phyloP scores from a whole-genome alignment of 2,329 filamentous ascomycete genomes.

The Remersonia thermophila region DNA sequence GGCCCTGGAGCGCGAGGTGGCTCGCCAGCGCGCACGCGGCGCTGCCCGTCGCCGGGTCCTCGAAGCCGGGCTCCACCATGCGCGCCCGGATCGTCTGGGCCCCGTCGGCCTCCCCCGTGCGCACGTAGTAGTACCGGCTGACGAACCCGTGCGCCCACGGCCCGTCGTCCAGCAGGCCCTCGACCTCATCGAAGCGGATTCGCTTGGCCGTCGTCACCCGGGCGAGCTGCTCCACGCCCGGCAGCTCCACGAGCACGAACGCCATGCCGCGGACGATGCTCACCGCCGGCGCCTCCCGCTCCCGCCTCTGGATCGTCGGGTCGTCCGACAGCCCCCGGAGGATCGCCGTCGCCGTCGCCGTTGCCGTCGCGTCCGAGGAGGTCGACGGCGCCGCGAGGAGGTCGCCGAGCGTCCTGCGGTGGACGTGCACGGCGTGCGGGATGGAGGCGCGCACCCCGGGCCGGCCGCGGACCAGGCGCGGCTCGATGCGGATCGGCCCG shows the following conservation, averaged over 20 bases:
- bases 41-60: conserved; percentile 53
- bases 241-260: conserved; percentile 54
- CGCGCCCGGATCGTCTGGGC: conserved; percentile 37
- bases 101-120: conserved; percentile 20
- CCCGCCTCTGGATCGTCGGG: conserved; percentile 22
- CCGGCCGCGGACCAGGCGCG: conserved; percentile 19
- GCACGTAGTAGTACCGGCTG: conserved; percentile 48
- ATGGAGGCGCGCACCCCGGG: conserved; percentile 48
- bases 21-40: conserved; percentile 45
- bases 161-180: conserved; percentile 35
- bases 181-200: conserved; percentile 22
- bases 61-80: conserved; percentile 41
- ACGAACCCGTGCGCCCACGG: conserved; percentile 42
- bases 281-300: conserved; percentile 35
- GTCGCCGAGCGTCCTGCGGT: conserved; percentile 31
- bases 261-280: conserved; percentile 64
- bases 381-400: conserved; percentile 18
- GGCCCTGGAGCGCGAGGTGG: conserved; percentile 34
- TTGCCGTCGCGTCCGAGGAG: no score
- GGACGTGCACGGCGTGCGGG: conserved; percentile 54
- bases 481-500: conserved; percentile 38
- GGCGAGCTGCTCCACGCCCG: conserved; percentile 45
- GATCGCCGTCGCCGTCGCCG: conserved; percentile 17
- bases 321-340: conserved; percentile 22
- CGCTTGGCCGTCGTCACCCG: conserved; percentile 22